Evolutionary conservation across 192 early-diverging fungal species (phyloP), one percentile per base, ranked within the genome.

Genomic region (Coemansia interrupta): DNA sequence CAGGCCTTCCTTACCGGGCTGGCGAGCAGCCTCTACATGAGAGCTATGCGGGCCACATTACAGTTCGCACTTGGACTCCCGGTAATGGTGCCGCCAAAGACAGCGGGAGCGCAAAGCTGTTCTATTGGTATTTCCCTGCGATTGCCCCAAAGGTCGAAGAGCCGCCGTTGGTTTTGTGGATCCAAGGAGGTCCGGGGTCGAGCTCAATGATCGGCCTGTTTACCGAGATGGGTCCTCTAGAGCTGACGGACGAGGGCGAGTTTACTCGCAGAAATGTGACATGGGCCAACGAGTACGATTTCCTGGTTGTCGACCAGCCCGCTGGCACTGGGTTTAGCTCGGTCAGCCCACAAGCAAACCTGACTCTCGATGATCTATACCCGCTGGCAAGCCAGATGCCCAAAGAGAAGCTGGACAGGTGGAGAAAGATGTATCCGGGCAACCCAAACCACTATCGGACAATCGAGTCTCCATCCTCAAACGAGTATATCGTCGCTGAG

Each of bases 51-150:
- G 83, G 83, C 0, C 80, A 83, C 56, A 69, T 87, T 39, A 77
- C 81, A 0, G 83, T 87, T 50, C 70, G 85, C 20, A 59, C 68
- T 6, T 85, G 78, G 75, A 78, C 73, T 11, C 67, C 64, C 26
- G 55, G 54, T 15, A 73, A 63, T 12, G 66, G 68, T 4, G 64
- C 44, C 18, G 14, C 46, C 15, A 26, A 60, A 18, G 58, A 58
- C 47, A 79, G 63, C 30, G 76, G 76, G 2, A 53, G 46, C 19
- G 70, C 76, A 55, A 66, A 63, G 32, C 63, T 79, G 60, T 87
- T 85, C 48, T 93, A 89, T 69, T 90, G 89, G 89, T 93, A 81
- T 61, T 90, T 93, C 55, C 91, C 91, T 0, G 85, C 87, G 10
- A 80, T 86, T 54, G 71, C 82, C 19, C 84, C 86, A 17, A 62